These are phyloP conservation scores for Lobosporangium transversale DNA, from an alignment of 192 early-diverging fungal species.

Conservation along the genomic window DNA sequence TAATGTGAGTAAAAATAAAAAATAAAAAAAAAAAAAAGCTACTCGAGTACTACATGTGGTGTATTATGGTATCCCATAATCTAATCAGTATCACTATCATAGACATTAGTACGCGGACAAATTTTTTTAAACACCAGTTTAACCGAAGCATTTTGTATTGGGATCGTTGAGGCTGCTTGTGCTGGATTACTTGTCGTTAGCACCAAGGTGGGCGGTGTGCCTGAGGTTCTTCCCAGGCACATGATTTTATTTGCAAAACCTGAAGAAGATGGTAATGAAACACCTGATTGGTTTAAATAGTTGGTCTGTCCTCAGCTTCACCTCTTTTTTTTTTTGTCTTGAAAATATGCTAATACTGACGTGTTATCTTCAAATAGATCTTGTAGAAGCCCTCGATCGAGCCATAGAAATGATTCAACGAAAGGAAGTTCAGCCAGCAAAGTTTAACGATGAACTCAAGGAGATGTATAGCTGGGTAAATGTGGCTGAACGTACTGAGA, in stretches of 20 bases:
- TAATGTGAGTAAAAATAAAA: too few species aligned
- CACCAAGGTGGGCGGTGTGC: constrained; percentile 96
- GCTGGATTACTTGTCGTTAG: constrained; percentile 94
- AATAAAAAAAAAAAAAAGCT: too few species aligned
- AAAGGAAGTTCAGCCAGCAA: constrained; percentile 69
- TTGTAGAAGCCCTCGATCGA: constrained; percentile 73
- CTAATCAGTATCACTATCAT: too few species aligned
- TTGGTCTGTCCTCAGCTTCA: too few species aligned
- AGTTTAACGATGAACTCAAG: constrained; percentile 84
- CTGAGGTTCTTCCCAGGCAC: constrained; percentile 91
- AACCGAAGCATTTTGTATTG: constrained; percentile 99
- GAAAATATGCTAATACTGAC: too few species aligned
- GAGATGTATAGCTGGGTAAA: constrained; percentile 98
- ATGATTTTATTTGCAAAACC: constrained; percentile 94
- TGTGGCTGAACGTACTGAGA: constrained; percentile 92
- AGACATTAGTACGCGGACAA: constrained; percentile 84
- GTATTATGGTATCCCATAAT: too few species aligned
- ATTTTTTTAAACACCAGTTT: constrained; percentile 97
- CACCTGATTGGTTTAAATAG: too few species aligned
- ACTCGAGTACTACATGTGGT: background rate
- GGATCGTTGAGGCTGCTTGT: constrained; percentile 97
- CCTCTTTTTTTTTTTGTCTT: too few species aligned
- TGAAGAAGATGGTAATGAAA: constrained; percentile 86
- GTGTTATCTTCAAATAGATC: too few species aligned
- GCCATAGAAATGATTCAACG: constrained; percentile 77